phyloP scores from a whole-genome alignment of 208 protist genomes.

The Trypanosoma lewisi region DNA sequence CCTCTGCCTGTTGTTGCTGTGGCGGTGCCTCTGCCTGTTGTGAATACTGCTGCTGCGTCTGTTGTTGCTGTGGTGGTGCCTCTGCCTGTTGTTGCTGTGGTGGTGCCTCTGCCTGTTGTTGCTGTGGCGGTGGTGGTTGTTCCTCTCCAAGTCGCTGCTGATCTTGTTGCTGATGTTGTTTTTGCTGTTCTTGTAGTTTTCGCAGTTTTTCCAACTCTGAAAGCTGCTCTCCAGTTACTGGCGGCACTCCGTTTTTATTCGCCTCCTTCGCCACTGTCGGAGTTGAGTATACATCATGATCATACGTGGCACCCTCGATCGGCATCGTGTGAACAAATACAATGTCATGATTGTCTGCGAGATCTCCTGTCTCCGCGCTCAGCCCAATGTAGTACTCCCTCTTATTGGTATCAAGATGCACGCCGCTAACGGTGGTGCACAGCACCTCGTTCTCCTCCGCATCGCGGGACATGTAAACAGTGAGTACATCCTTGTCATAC shows the following conservation, averaged over 20 bases:
- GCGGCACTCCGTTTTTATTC: neutral
- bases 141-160: conserved; percentile 10
- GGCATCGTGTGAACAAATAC: conserved; percentile 67
- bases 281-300: conserved; percentile 48
- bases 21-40: neutral
- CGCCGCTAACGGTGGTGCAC: conserved; percentile 41
- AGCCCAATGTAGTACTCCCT: conserved; percentile 61
- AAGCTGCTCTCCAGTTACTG: conserved; percentile 3
- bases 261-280: conserved; percentile 3
- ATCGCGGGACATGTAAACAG: conserved; percentile 44
- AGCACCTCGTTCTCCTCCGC: conserved; percentile 41
- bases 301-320: conserved; percentile 43
- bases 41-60: neutral
- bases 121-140: neutral
- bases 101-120: neutral
- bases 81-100: conserved; percentile 27
- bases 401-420: conserved; percentile 31
- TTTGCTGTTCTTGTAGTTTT: conserved; percentile 24
- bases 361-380: conserved; percentile 59
- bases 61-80: conserved; percentile 12
- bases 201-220: neutral
- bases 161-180: conserved; percentile 31
- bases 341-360: conserved; percentile 72
- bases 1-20: conserved; percentile 3
- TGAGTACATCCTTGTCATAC: conserved; percentile 40